phyloP scores from a whole-genome alignment of 2,329 filamentous ascomycete species.

The Trichoderma sp. region DNA sequence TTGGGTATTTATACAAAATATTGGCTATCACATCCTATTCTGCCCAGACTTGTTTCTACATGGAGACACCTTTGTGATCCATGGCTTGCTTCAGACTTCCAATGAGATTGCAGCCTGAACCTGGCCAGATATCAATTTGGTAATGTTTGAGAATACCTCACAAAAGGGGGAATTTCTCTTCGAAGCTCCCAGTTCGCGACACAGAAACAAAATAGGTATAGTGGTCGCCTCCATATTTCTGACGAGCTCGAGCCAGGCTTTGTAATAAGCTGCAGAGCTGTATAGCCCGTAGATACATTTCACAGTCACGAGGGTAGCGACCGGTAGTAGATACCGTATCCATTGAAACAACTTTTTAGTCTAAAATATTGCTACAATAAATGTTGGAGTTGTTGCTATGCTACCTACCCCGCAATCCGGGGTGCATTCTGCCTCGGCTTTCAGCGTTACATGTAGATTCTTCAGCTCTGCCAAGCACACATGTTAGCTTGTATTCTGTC shows the following conservation, averaged over 20 bases:
- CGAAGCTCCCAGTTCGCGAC: neutral
- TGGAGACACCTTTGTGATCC: neutral
- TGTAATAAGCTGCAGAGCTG: neutral
- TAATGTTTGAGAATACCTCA: neutral
- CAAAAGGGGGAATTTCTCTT: neutral
- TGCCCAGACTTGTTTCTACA: neutral
- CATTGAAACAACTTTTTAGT: neutral
- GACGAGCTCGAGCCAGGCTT: neutral
- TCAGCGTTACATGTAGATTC: neutral
- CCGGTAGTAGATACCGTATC: neutral
- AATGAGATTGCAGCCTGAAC: neutral
- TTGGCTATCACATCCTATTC: neutral
- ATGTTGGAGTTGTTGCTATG: neutral
- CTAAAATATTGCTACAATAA: neutral
- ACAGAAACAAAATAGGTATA: neutral
- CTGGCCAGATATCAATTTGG: neutral
- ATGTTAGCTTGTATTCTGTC: neutral
- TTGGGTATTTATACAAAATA: neutral
- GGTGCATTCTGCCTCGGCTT: neutral
- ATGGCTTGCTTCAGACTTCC: neutral
- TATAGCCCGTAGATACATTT: neutral
- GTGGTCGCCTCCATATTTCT: neutral
- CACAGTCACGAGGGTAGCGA: neutral
- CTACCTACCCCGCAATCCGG: neutral
- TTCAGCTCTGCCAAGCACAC: neutral